Percentiles rank a stretch among this genome's conserved stretches.
These are phyloP conservation scores for Candida yuanshanica DNA, from an alignment of 805 yeast genomes.

Conservation along the genomic window DNA sequence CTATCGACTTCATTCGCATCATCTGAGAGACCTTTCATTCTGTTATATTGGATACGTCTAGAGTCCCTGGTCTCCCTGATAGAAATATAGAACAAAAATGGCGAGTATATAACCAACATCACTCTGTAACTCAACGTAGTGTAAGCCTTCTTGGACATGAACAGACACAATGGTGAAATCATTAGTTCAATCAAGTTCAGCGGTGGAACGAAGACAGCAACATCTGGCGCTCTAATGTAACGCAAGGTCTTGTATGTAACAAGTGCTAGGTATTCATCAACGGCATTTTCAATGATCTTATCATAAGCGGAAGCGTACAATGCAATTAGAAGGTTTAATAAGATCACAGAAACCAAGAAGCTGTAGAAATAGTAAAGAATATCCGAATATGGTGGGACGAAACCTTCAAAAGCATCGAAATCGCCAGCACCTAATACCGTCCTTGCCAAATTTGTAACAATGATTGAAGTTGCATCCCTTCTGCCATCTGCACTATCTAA, in stretches of 20 bases:
- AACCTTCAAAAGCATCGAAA: conserved; percentile 59
- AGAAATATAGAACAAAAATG: conserved; percentile 56
- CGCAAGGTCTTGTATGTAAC: conserved; percentile 80
- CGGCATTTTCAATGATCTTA: conserved; percentile 73
- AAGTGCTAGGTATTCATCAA: conserved; percentile 78
- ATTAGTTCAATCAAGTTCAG: conserved; percentile 66
- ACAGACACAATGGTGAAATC: conserved; percentile 39
- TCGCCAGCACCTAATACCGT: conserved; percentile 74
- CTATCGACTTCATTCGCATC: conserved; percentile 75
- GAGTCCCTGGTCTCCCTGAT: conserved; percentile 62
- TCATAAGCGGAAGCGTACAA: conserved; percentile 81
- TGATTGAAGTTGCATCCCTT: conserved; percentile 62
- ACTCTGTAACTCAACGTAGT: conserved; percentile 45
- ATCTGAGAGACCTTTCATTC: conserved; percentile 57
- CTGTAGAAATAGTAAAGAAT: conserved; percentile 71
- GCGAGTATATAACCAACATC: conserved; percentile 65
- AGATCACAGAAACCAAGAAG: conserved; percentile 66
- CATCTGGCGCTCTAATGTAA: conserved; percentile 85
- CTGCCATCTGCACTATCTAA: conserved; percentile 85
- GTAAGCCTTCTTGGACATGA: conserved; percentile 29
- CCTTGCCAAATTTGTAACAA: conserved; percentile 58
- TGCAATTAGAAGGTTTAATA: conserved; percentile 81
- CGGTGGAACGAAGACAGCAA: conserved; percentile 80
- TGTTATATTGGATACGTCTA: conserved; percentile 63
- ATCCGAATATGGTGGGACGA: conserved; percentile 85